A percentile compares a stretch with the other conserved stretches of the same genome.
These are phyloP conservation scores for Candida fluviatilis DNA, from an alignment of 805 yeast species.

Conservation along the genomic window DNA sequence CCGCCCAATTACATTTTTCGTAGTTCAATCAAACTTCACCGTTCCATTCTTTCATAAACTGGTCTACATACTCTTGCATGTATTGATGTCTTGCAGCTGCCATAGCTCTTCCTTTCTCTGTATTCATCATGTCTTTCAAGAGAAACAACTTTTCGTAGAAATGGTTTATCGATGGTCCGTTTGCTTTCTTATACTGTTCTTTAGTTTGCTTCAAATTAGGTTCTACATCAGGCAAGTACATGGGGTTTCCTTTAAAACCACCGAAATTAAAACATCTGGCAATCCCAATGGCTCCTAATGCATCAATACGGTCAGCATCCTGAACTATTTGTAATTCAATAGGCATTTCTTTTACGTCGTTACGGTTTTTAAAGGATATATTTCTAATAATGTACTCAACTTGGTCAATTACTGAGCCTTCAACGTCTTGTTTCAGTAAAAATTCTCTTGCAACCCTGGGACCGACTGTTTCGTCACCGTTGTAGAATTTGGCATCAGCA, in stretches of 20 bases:
- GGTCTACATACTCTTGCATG: not conserved
- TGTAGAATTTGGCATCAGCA: slow-evolving; percentile 1
- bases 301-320: slow-evolving; percentile 1
- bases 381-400: not conserved
- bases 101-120: not conserved
- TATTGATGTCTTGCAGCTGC: not conserved
- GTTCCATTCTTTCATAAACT: not conserved
- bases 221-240: not conserved
- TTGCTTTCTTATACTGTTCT: not conserved
- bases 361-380: not conserved
- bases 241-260: not conserved
- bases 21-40: not conserved
- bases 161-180: not conserved
- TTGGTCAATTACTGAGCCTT: not conserved
- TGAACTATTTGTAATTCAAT: not conserved
- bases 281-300: not conserved
- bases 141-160: slow-evolving; percentile 1
- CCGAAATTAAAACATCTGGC: slow-evolving; percentile 1
- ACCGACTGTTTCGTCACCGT: slow-evolving; percentile 1
- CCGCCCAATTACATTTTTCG: too few relatives aligned
- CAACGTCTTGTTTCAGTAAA: not conserved
- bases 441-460: not conserved
- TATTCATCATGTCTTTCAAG: slow-evolving; percentile 1
- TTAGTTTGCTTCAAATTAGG: not conserved
- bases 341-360: not conserved